These are phyloP conservation scores for Mycena leptocephala DNA, from an alignment of 768 basidiomycete species.

Conservation along the genomic window DNA sequence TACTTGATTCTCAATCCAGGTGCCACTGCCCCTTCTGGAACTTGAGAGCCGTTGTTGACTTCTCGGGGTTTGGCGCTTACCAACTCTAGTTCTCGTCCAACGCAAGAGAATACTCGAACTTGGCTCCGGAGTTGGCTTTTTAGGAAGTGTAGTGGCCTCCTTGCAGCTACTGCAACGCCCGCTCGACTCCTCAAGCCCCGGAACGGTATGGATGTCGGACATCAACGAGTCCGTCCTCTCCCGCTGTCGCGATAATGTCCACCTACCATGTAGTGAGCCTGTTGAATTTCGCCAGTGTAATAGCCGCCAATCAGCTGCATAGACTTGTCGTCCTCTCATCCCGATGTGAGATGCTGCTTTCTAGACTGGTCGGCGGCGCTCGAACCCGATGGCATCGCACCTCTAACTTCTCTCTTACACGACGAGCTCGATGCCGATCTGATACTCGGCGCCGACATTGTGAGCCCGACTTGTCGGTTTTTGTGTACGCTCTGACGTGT, in stretches of 20 bases:
- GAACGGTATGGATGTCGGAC: slow-evolving; percentile 72
- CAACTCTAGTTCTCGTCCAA: slow-evolving; percentile 58
- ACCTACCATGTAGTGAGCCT: slow-evolving; percentile 82
- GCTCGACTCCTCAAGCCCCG: background rate
- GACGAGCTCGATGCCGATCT: slow-evolving; percentile 67
- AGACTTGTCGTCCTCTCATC: slow-evolving; percentile 74
- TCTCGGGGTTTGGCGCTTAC: slow-evolving; percentile 27
- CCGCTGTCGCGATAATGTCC: slow-evolving; percentile 73
- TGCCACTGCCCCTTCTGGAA: slow-evolving; percentile 41
- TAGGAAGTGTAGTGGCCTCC: slow-evolving; percentile 74
- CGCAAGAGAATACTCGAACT: slow-evolving; percentile 76
- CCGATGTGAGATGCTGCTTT: slow-evolving; percentile 58
- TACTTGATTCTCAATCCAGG: slow-evolving; percentile 74
- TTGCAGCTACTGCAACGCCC: slow-evolving; percentile 60
- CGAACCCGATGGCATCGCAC: slow-evolving; percentile 43
- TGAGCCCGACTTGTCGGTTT: background rate
- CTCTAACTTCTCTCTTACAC: slow-evolving; percentile 53
- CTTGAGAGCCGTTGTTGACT: background rate
- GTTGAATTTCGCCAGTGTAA: slow-evolving; percentile 45
- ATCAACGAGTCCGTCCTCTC: slow-evolving; percentile 74
- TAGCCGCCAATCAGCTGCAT: background rate
- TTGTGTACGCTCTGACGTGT: background rate
- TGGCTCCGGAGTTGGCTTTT: slow-evolving; percentile 84
- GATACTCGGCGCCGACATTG: slow-evolving; percentile 81
- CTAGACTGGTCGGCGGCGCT: slow-evolving; percentile 81